Conservation (phyloP, 2,329 filamentous ascomycete species). For the Cordyceps cateniannulata region DNA sequence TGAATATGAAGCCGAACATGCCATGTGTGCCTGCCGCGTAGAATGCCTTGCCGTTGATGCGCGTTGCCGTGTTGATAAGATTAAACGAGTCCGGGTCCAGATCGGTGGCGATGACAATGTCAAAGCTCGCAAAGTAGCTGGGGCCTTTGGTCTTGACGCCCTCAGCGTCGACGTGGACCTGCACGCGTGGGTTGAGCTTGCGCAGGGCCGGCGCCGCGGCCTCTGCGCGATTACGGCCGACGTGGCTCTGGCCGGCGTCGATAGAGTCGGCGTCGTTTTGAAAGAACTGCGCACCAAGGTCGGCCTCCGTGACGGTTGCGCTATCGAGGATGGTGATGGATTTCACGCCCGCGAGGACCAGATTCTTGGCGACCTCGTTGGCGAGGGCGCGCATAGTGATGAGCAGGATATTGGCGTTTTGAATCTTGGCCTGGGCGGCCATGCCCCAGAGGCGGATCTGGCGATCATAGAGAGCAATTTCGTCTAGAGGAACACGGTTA, state of each 20-base stretch:
- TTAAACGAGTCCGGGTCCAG: constrained; percentile 68
- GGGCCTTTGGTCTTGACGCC: constrained; percentile 61
- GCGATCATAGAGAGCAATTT: constrained; percentile 94
- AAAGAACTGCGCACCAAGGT: constrained; percentile 80
- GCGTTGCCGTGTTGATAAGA: constrained; percentile 79
- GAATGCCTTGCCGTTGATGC: constrained; percentile 71
- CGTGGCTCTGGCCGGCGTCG: constrained; percentile 42
- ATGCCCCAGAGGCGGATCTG: constrained; percentile 98
- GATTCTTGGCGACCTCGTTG: constrained; percentile 94
- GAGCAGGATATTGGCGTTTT: constrained; percentile 81
- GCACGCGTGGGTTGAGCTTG: constrained; percentile 84
- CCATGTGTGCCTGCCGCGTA: constrained; percentile 86
- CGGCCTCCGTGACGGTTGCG: constrained; percentile 65
- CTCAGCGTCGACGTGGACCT: constrained; percentile 61
- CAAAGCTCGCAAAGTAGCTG: constrained; percentile 71
- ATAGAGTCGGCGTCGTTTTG: constrained; percentile 43
- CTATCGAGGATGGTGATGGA: constrained; percentile 85
- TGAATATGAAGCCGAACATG: constrained; percentile 91
- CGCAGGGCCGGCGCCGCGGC: constrained; percentile 72
- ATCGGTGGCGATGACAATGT: constrained; percentile 86
- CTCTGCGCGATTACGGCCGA: constrained; percentile 80
- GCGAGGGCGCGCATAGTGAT: constrained; percentile 82
- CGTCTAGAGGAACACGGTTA: constrained; percentile 50
- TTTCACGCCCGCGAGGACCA: constrained; percentile 87
- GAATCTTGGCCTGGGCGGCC: constrained; percentile 87